Conservation (phyloP, 2,329 filamentous ascomycete species). For the Raffaelea arxii region DNA sequence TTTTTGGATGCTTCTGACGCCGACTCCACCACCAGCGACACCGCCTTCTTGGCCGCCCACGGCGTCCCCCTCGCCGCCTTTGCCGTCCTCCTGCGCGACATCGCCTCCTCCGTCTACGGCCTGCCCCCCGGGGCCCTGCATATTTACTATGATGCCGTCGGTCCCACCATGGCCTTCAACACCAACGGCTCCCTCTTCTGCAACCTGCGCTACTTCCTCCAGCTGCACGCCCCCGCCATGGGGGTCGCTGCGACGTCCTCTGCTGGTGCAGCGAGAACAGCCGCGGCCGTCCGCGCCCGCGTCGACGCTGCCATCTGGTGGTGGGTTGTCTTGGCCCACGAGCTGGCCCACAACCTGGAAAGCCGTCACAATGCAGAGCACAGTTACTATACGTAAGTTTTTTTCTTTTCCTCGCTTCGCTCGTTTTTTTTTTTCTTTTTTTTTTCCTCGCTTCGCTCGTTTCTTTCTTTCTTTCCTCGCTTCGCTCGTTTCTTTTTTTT, state of each 20-base stretch:
- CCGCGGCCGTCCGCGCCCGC: slow-evolving; percentile 9
- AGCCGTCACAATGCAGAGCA: slow-evolving; percentile 66
- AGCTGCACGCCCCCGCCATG: slow-evolving; percentile 56
- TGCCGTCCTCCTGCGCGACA: slow-evolving; percentile 56
- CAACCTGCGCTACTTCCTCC: slow-evolving; percentile 79
- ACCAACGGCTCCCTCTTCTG: slow-evolving; percentile 80
- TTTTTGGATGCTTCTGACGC: slow-evolving; percentile 47
- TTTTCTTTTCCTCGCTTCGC: background rate
- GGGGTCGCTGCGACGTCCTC: background rate
- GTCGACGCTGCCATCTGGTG: slow-evolving; percentile 27
- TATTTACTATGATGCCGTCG: slow-evolving; percentile 74
- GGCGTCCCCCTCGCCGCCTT: slow-evolving; percentile 58
- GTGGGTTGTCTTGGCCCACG: slow-evolving; percentile 69
- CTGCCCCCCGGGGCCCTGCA: slow-evolving; percentile 62
- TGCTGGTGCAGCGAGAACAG: no score
- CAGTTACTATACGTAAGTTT: slow-evolving; percentile 65
- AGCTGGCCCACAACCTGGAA: slow-evolving; percentile 90
- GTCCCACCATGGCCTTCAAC: slow-evolving; percentile 89
- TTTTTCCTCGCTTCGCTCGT: background rate
- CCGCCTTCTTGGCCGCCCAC: slow-evolving; percentile 52
- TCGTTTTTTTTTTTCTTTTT: background rate
- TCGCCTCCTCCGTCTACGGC: slow-evolving; percentile 60
- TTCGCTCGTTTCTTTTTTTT: slow-evolving; percentile 9
- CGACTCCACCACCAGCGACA: slow-evolving; percentile 33
- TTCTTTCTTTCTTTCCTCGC: background rate